These are phyloP conservation scores for Hirsutella thompsonii DNA, from an alignment of 2,329 filamentous ascomycete genomes.

Conservation along the genomic window DNA sequence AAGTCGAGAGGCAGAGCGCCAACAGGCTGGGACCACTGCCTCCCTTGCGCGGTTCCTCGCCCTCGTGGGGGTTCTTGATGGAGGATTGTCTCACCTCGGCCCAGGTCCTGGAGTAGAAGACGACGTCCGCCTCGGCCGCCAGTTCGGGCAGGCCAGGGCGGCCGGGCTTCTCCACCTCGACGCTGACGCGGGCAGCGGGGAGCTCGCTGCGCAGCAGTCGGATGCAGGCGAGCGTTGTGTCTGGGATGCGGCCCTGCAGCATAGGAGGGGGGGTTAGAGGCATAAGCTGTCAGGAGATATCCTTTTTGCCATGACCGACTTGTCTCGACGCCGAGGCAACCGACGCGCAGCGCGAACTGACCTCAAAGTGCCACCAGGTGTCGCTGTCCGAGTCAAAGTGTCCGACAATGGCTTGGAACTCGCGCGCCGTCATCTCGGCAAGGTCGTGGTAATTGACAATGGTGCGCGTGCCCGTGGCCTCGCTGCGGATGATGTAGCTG, in stretches of 20 bases:
- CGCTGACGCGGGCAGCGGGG: slow-evolving; percentile 41
- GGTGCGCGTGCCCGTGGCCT: slow-evolving; percentile 46
- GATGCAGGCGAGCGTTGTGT: slow-evolving; percentile 47
- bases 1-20: background rate
- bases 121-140: slow-evolving; percentile 50
- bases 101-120: slow-evolving; percentile 65
- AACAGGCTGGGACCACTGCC: too few species aligned
- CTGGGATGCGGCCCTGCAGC: slow-evolving; percentile 47
- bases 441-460: slow-evolving; percentile 59
- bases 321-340: background rate
- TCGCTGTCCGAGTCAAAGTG: slow-evolving; percentile 21
- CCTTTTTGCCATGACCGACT: background rate
- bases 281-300: too few species aligned
- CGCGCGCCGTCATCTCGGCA: slow-evolving; percentile 50
- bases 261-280: background rate
- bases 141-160: slow-evolving; percentile 45
- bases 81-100: slow-evolving; percentile 39
- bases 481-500: slow-evolving; percentile 56
- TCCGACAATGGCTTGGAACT: slow-evolving; percentile 38
- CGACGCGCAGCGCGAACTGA: slow-evolving; percentile 15
- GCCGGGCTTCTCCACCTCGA: slow-evolving; percentile 60
- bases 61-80: background rate
- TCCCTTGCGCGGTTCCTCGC: too few species aligned
- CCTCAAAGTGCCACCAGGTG: slow-evolving; percentile 64
- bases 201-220: slow-evolving; percentile 33